Percentiles rank a stretch among this genome's conserved stretches.
Evolutionary conservation across 306 rosid species (phyloP).

Genomic region (Psophocarpus tetragonolobus): DNA sequence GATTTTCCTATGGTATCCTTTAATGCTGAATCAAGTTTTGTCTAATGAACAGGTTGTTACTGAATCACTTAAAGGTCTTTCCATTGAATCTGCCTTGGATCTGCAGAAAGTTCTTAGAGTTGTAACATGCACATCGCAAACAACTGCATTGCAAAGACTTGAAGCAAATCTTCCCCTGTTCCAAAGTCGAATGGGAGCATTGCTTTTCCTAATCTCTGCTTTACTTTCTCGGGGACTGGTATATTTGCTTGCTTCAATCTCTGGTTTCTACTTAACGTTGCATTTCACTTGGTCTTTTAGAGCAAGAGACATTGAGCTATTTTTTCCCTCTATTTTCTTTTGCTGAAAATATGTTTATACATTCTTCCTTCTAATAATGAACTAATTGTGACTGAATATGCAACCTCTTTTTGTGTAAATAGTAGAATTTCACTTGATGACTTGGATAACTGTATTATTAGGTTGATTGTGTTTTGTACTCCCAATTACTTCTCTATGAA

Average conservation of each 20-base stretch:
- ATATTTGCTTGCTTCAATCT: conserved; percentile 44
- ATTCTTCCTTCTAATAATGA: neutral
- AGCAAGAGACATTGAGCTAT: neutral
- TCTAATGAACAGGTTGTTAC: conserved; percentile 53
- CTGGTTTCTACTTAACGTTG: conserved; percentile 8
- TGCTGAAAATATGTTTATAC: neutral
- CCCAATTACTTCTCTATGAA: neutral
- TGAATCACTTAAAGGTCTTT: conserved; percentile 76
- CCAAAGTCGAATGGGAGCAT: conserved; percentile 96
- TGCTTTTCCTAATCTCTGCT: conserved; percentile 92
- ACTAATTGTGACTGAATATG: conserved; percentile 16
- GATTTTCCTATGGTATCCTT: conserved; percentile 6
- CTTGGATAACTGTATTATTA: neutral
- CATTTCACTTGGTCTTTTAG: conserved; percentile 8
- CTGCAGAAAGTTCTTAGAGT: conserved; percentile 78
- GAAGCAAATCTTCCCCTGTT: conserved; percentile 70
- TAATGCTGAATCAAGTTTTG: conserved; percentile 27
- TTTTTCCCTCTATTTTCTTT: neutral
- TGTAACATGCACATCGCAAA: conserved; percentile 60
- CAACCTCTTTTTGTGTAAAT: neutral
- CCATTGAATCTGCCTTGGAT: conserved; percentile 74
- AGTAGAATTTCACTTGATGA: neutral
- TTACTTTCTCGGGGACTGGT: conserved; percentile 97
- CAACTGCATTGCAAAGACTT: conserved; percentile 71
- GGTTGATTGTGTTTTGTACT: neutral